Percentiles rank a stretch among this genome's conserved stretches.
phyloP scores from a whole-genome alignment of 495 filamentous ascomycete species.

The Letharia lupina region DNA sequence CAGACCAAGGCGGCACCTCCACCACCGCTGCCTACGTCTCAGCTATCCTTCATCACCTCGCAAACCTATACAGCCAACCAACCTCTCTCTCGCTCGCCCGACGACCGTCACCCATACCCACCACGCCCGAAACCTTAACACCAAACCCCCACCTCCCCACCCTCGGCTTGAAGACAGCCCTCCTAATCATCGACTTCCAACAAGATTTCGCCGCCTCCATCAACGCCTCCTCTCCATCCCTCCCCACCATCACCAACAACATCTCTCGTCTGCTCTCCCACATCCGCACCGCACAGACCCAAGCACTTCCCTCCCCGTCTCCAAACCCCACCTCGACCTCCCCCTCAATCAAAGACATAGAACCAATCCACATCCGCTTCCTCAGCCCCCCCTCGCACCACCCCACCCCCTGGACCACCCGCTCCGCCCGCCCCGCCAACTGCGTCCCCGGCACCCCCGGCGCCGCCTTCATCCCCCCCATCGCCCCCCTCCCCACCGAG shows the following conservation, averaged over 20 bases:
- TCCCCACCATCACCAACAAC: not conserved
- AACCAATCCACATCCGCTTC: conserved; percentile 5
- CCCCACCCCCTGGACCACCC: not conserved
- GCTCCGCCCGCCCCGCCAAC: too few relatives aligned
- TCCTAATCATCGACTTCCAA: conserved; percentile 8
- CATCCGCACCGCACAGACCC: too few relatives aligned
- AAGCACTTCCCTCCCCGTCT: too few relatives aligned
- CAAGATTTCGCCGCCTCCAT: conserved; percentile 12
- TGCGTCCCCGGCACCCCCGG: too few relatives aligned
- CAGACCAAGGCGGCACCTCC: conserved; percentile 6
- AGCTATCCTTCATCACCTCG: not conserved
- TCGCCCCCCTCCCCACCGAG: too few relatives aligned
- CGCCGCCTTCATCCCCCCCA: too few relatives aligned
- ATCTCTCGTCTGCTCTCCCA: not conserved
- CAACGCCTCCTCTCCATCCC: not conserved
- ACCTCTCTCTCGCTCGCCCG: not conserved
- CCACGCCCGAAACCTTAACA: too few relatives aligned
- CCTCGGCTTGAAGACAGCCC: conserved; percentile 4
- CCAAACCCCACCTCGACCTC: not conserved
- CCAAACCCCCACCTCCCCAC: not conserved
- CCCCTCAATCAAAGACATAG: not conserved
- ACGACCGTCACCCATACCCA: not conserved
- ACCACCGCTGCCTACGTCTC: conserved; percentile 8
- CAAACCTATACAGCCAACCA: conserved; percentile 4
- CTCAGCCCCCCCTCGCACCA: not conserved